Base-by-base conservation (phyloP, 169 alveolate species). In the Sarcocystis neurona region DNA sequence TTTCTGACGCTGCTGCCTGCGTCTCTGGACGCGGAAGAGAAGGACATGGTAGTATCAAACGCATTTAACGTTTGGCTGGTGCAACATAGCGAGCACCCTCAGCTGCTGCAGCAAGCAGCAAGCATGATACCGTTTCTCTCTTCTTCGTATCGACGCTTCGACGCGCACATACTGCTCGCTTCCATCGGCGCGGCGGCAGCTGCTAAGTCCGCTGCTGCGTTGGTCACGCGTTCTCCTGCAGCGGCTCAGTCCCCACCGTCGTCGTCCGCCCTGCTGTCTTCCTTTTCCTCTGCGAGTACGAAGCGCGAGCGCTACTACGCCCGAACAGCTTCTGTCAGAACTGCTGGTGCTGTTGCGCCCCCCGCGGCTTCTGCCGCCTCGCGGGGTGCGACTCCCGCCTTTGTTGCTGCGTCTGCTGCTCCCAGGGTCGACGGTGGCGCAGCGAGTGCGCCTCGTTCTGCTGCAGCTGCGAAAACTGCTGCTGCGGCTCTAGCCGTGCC, bases 161-260 rank as follows among this genome's bases (percentile, higher is more conserved):
- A 72, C 34, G 82, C 82, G 3, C 82, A 72, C 56, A 47, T 72
- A 18, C 82, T 72, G 48, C 82, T 72, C 58, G 20, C 82, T 32
- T 72, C 82, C 18, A n/a, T 72, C 58, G 47, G 23, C 34, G 34
- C 82, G 47, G 34, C 50, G 3, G 82, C 82, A 2, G 34, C 39
- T 4, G 6, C 44, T 4, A n/a, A 41, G n/a, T 5, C 75, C 43
- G 39, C 6, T 37, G 75, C 41, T 20, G 4, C 43, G 41, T 8
- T 37, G 75, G 34, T 63, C 39, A 37, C 48, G 2, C 75, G 27
- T n/a, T 1, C 39, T 6, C 75, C 39, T 63, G 46, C 75, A 63
- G 75, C 43, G 75, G 27, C 75, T 63, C 32, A 37, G 27, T 15
- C 75, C 32, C 75, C 6, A 41, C 41, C 30, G 58, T 23, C 43